These are phyloP conservation scores for Ganoderma boninense DNA, from an alignment of 1,284 basidiomycete species.

Conservation along the genomic window DNA sequence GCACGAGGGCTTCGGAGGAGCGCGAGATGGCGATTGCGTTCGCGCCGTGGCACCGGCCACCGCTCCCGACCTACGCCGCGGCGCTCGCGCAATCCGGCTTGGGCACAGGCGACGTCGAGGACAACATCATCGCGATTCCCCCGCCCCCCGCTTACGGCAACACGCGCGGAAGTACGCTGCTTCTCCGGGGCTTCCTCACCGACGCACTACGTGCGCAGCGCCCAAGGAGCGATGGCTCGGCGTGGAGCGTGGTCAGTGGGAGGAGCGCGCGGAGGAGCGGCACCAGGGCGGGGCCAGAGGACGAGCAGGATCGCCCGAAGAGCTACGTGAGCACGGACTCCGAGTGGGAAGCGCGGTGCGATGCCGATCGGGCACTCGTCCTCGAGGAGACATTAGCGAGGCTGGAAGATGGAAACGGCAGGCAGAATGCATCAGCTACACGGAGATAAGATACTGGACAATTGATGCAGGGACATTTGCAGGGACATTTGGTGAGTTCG, in stretches of 20 bases:
- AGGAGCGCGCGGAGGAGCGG: slow-evolving; percentile 41
- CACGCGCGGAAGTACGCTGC: slow-evolving; percentile 70
- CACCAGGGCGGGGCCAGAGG: slow-evolving; percentile 20
- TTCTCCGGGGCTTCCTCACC: slow-evolving; percentile 62
- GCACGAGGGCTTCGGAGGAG: slow-evolving; percentile 27
- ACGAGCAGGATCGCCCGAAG: slow-evolving; percentile 45
- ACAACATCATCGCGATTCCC: slow-evolving; percentile 66
- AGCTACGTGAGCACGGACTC: slow-evolving; percentile 65
- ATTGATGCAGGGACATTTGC: neutral
- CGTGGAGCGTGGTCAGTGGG: slow-evolving; percentile 24
- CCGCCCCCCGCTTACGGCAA: slow-evolving; percentile 79
- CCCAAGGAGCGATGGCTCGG: slow-evolving; percentile 26
- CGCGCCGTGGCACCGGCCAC: slow-evolving; percentile 75
- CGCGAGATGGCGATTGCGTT: slow-evolving; percentile 50
- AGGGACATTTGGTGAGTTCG: slow-evolving; percentile 17
- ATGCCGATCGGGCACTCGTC: slow-evolving; percentile 58
- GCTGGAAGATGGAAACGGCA: slow-evolving; percentile 48
- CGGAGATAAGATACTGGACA: neutral
- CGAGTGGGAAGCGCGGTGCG: slow-evolving; percentile 62
- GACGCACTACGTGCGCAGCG: slow-evolving; percentile 55
- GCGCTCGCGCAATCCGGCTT: slow-evolving; percentile 71
- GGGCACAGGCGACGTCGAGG: slow-evolving; percentile 80
- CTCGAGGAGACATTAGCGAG: slow-evolving; percentile 65
- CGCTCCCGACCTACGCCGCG: slow-evolving; percentile 75
- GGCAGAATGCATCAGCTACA: neutral